Base-by-base conservation (phyloP, 305 asterid species). In the Andrographis paniculata region DNA sequence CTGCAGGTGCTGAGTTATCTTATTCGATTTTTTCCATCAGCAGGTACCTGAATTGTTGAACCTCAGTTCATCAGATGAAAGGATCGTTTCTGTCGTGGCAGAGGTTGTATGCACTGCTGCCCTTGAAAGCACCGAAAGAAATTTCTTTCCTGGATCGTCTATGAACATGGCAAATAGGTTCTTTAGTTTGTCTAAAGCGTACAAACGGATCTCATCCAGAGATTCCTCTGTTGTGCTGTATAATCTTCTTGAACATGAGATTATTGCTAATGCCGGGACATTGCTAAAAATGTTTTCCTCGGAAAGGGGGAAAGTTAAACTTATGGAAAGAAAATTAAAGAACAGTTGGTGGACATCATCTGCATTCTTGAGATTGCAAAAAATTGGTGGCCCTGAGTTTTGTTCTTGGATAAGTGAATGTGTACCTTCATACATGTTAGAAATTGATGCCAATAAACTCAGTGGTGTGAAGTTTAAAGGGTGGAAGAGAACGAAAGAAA, bases 1-100 rank as follows among this genome's bases (percentile, higher is more conserved):
- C 78, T 68, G 93, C 97, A 81, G 97, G 94, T 81, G 80, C 80
- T 64, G 63, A 71, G 80, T 84, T 77, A 71, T 88, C 80, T 84
- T 82, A 60, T 84, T 77, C 79, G 71, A 20, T 87, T 84, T n/a
- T n/a, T n/a, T 87, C 77, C 72, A 52, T 79, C 93, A 41, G 84
- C 97, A 84, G 97, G 95, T 88, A 79, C 82, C 94, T 60, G 67
- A 72, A 49, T 48, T 68, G 68, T 67, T 84, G 58, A 55, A 65
- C 65, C 76, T 88, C 64, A 67, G 69, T 59, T 77, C 97, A 2
- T 51, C 82, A 21, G 82, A 82, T 58, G 79, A 76, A 57, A 62
- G 21, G 37, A 55, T 74, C 55, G 67, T 88, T 65, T 64, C 93
- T 35, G 78, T 63, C 17, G 75, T 88, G 57, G 93, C 78, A 41